phyloP scores from a whole-genome alignment of 208 protist species.

The Kentomonas sorsogonicus region DNA sequence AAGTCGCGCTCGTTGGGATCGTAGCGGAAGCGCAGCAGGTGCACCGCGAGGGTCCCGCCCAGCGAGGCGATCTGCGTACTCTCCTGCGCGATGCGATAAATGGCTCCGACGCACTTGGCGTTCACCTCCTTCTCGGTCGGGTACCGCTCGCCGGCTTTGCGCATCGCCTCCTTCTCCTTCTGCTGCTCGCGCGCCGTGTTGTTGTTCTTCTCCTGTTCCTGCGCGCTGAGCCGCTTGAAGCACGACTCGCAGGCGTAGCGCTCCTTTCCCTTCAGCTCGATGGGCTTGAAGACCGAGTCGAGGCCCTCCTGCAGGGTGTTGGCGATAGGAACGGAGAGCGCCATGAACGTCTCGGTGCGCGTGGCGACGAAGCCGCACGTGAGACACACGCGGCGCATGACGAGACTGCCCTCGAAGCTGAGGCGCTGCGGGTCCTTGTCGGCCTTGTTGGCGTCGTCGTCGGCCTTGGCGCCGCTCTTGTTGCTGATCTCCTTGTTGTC shows the following conservation, averaged over 20 bases:
- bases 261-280: conserved; percentile 46
- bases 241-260: conserved; percentile 82
- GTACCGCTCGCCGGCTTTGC: not conserved
- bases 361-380: conserved; percentile 35
- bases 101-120: no score
- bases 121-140: not conserved
- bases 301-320: conserved; percentile 54
- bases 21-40: conserved; percentile 82
- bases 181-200: conserved; percentile 28
- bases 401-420: conserved; percentile 65
- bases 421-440: conserved; percentile 38
- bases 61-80: conserved; percentile 48
- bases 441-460: conserved; percentile 19
- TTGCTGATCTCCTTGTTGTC: conserved; percentile 26
- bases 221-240: conserved; percentile 52
- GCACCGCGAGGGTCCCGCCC: conserved; percentile 63
- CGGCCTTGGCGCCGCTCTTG: not conserved
- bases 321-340: conserved; percentile 71
- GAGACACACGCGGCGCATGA: conserved; percentile 55
- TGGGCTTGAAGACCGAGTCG: conserved; percentile 34
- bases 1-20: conserved; percentile 38
- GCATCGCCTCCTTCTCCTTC: not conserved
- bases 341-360: conserved; percentile 83
- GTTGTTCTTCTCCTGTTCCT: conserved; percentile 66
- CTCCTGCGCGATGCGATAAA: conserved; percentile 76